Evolutionary conservation across 129 eudicot species (phyloP).

Genomic region (Glebionis coronaria): DNA sequence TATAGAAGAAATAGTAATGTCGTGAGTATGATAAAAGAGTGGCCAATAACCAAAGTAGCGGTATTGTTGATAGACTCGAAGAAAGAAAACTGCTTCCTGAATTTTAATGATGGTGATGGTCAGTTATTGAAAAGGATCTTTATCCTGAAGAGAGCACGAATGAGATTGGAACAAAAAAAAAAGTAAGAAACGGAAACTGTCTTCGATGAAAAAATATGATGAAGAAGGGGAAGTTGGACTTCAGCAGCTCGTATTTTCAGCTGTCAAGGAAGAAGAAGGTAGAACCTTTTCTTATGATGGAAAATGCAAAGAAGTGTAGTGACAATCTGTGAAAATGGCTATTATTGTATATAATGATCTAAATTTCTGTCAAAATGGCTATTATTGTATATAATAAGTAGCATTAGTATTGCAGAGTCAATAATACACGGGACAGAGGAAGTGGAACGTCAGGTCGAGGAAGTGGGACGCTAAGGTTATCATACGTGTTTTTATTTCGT

Average conservation of each 20-base stretch:
- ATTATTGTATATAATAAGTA: not conserved
- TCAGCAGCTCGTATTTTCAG: constrained; percentile 42
- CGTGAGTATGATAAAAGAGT: constrained; percentile 36
- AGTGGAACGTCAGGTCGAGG: no score
- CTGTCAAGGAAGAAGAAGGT: constrained; percentile 57
- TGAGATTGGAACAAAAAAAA: constrained; percentile 15
- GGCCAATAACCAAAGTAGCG: constrained; percentile 65
- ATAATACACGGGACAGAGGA: no score
- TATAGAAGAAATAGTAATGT: no score
- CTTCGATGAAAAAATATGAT: constrained; percentile 10
- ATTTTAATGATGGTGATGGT: constrained; percentile 61
- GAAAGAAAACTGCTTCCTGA: constrained; percentile 65
- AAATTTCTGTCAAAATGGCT: not conserved
- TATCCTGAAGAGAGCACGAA: constrained; percentile 4
- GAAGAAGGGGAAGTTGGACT: constrained; percentile 32
- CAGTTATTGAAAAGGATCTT: constrained; percentile 44
- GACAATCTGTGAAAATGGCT: no score
- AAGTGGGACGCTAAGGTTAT: no score
- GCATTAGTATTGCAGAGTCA: no score
- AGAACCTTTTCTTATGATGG: not conserved
- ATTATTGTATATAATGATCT: not conserved
- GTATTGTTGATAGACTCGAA: constrained; percentile 59
- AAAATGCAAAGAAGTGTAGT: no score
- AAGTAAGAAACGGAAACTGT: no score
- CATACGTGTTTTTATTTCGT: no score